A percentile compares a stretch with the other conserved stretches of the same genome.
Conservation (phyloP, 2,329 filamentous ascomycete species). For the Penicillium sclerotiorum region DNA sequence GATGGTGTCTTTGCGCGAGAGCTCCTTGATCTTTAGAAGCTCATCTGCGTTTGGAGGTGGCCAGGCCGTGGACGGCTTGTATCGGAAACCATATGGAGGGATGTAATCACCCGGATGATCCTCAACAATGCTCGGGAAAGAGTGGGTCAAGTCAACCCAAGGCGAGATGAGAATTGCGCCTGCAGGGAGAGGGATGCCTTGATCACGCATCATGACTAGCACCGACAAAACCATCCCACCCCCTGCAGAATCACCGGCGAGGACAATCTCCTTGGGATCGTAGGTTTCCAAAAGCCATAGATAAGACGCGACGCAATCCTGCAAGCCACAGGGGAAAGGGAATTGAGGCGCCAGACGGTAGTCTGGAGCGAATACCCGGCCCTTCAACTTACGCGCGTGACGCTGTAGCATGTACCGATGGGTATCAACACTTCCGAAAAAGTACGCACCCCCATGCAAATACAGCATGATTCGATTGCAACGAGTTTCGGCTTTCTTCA, state of each 20-base stretch:
- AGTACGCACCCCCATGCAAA: constrained; percentile 92
- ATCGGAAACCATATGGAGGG: constrained; percentile 81
- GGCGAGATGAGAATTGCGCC: constrained; percentile 90
- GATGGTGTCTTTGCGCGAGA: constrained; percentile 49
- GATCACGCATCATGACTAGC: constrained; percentile 79
- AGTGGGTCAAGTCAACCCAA: constrained; percentile 95
- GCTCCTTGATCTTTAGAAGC: constrained; percentile 52
- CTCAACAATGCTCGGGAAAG: constrained; percentile 83
- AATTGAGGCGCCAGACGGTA: constrained; percentile 93
- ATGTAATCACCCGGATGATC: constrained; percentile 83
- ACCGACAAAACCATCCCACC: constrained; percentile 85
- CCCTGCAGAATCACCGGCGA: constrained; percentile 92
- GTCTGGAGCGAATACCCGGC: constrained; percentile 79
- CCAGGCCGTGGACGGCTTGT: constrained; percentile 88
- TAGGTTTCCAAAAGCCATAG: constrained; percentile 77
- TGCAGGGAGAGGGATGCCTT: constrained; percentile 79
- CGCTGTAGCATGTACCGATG: constrained; percentile 98
- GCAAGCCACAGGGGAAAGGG: constrained; percentile 89
- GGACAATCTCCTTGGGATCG: constrained; percentile 76
- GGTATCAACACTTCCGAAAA: constrained; percentile 92
- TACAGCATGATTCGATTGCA: constrained; percentile 85
- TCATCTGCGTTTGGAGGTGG: constrained; percentile 85
- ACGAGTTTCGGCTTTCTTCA: constrained; percentile 61
- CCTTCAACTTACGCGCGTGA: constrained; percentile 91
- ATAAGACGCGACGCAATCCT: constrained; percentile 88